Base-by-base conservation (phyloP, 805 yeast genomes). In the Cyberlindnera misumaiensis region DNA sequence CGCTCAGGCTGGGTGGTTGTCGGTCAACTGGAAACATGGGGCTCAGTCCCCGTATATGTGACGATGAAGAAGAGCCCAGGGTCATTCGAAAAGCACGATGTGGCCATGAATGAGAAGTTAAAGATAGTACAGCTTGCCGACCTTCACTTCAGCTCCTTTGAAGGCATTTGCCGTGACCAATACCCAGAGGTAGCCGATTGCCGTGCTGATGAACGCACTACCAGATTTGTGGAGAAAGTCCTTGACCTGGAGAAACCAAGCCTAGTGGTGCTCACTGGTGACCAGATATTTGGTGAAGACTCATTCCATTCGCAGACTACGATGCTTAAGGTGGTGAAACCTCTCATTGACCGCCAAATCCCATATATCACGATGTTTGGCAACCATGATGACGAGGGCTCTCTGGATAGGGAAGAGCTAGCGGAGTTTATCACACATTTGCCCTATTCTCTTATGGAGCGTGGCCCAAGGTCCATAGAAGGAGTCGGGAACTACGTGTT, bases 351-450 rank as follows among this genome's bases (percentile, higher is more conserved):
- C 12, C 64, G 84, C 34, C 60, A 70, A 35, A 82, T 89, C 8
- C 97, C 97, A 4, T 93, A 74, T 67, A 90, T 96, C 0, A 69
- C 83, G 47, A 77, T 80, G 8, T 70, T 90, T 66, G 98, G 98
- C 1, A 93, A 93, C 58, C 98, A 93, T 57, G 98, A 93, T 58
- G 93, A 83, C 53, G 95, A 89, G 61, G 90, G 95, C 1, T 71
- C 80, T 4, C 49, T 87, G 41, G 44, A 65, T 12, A 70, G 95
- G 29, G 55, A 61, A 39, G 75, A 78, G 46, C 52, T 87, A 30
- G 82, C 88, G 76, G 52, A 66, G 3, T 52, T 83, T 6, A 67
- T 76, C 4, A 46, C 65, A 8, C 49, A 61, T 1, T 62, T 90
- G 35, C 98, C 97, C 0, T 83, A 69, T 56, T 81, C 85, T 1